phyloP scores from a whole-genome alignment of 1,139 yeast species.

The Kluyveromyces sp. region DNA sequence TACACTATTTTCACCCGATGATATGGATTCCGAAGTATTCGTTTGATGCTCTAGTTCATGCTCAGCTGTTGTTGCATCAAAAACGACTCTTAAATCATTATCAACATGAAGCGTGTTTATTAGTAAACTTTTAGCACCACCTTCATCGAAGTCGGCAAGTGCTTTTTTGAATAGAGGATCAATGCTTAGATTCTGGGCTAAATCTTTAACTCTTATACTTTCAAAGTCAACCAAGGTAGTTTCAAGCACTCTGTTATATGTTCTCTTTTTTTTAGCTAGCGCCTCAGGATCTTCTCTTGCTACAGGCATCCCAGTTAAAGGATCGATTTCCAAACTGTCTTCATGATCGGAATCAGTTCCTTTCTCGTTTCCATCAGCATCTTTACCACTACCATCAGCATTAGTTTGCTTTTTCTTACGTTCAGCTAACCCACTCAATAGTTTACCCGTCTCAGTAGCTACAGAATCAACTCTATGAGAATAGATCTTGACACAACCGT shows the following conservation, averaged over 20 bases:
- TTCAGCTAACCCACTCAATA: conserved; percentile 60
- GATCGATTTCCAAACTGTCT: conserved; percentile 29
- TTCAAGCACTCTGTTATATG: conserved; percentile 39
- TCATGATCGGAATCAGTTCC: conserved; percentile 18
- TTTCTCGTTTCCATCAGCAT: conserved; percentile 32
- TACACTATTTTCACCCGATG: conserved; percentile 5
- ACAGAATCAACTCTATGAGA: conserved; percentile 86
- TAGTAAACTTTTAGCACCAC: conserved; percentile 82
- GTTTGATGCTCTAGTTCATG: conserved; percentile 4
- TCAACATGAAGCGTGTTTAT: conserved; percentile 53
- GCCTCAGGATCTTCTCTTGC: conserved; percentile 32
- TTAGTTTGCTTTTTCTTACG: conserved; percentile 21
- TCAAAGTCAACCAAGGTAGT: conserved; percentile 51
- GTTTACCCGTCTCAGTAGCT: conserved; percentile 81
- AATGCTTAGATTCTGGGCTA: conserved; percentile 70
- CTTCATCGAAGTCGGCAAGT: conserved; percentile 88
- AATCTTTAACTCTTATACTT: conserved; percentile 53
- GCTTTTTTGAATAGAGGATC: conserved; percentile 89
- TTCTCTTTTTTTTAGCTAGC: conserved; percentile 17
- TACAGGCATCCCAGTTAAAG: conserved; percentile 28
- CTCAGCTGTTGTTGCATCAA: conserved; percentile 34
- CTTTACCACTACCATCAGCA: conserved; percentile 34
- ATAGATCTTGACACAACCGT: conserved; percentile 80
- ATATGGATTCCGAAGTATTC: background rate
- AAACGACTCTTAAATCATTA: conserved; percentile 31